Percentiles rank a stretch among this genome's conserved stretches.
Conservation (phyloP, 1,284 basidiomycete species). For the Pseudozyma sp. region DNA sequence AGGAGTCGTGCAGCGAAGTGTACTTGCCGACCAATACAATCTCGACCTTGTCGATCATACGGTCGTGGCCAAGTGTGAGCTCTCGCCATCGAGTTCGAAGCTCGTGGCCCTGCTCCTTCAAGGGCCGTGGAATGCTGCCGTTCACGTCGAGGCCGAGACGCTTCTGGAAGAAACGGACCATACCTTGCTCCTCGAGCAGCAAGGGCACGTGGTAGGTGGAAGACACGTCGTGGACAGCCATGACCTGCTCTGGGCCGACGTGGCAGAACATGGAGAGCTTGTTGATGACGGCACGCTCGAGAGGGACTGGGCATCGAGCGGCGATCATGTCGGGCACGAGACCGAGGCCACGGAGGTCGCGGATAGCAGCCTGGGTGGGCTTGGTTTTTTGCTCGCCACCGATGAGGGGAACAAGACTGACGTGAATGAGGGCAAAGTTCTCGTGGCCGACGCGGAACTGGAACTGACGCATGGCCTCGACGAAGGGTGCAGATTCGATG, state of each 20-base stretch:
- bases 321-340: conserved; percentile 95
- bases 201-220: conserved; percentile 98
- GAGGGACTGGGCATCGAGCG: conserved; percentile 78
- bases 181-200: conserved; percentile 89
- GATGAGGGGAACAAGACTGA: conserved; percentile 97
- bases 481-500: conserved; percentile 95
- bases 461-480: conserved; percentile 99
- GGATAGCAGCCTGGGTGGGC: conserved; percentile 96
- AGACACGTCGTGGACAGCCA: conserved; percentile 94
- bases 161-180: conserved; percentile 84
- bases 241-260: conserved; percentile 89
- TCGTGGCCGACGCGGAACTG: conserved; percentile 95
- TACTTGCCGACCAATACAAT: conserved; percentile 98
- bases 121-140: conserved; percentile 73
- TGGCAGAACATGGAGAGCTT: conserved; percentile 99
- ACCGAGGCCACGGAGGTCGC: conserved; percentile 91
- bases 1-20: conserved; percentile 95
- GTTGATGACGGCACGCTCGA: conserved; percentile 86
- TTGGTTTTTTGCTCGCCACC: conserved; percentile 99
- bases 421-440: conserved; percentile 97
- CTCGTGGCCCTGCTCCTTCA: conserved; percentile 76
- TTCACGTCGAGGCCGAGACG: conserved; percentile 80
- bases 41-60: conserved; percentile 88
- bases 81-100: conserved; percentile 83
- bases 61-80: conserved; percentile 87